Base-by-base conservation (phyloP, 2,329 filamentous ascomycete species). In the Tothia fuscella region DNA sequence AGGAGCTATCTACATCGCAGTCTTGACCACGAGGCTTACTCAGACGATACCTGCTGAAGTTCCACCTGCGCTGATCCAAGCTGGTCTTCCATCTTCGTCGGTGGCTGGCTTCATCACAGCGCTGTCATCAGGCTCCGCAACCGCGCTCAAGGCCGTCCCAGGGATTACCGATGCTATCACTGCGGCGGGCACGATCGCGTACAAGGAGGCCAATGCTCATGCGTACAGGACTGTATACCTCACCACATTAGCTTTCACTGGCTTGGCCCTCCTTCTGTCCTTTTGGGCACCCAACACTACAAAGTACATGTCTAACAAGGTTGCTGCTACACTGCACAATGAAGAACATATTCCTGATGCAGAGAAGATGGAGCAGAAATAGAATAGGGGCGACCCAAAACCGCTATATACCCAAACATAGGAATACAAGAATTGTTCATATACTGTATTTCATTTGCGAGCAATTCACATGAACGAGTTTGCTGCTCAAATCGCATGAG, bases 21-120 rank as follows among this genome's bases (percentile, higher is more conserved):
- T 66, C 26, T 53, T 64, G 20, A 52, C 47, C 40, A 64, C 61
- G 46, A 50, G 61, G 45, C 50, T 64, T 10, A 46, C 51, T 30
- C 50, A 54, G 41, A 57, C 57, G 42, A 47, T 65, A 12, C 52
- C 55, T 7, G 38, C 50, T 29, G 55, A 59, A 36, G 62, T 67
- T 9, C 48, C 49, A 0, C 50, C 58, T 1, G 62, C 59, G 2
- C 61, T 59, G 6, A 51, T 53, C 0, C 47, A 47, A 1, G 58
- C 61, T 6, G 62, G 64, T 7, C 54, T 67, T 1, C 59, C 62
- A 3, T 29, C 47, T 3, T 46, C 54, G 3, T 59, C 53, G 2
- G 41, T 66, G 6, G 39, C 53, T 5, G 47, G 50, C 1, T 54
- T 68, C 12, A 56, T 64, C 30, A 46, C 53, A 3, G 58, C 50